These are phyloP conservation scores for Talaromyces rugulosus DNA, from an alignment of 2,329 filamentous ascomycete genomes.

Conservation along the genomic window DNA sequence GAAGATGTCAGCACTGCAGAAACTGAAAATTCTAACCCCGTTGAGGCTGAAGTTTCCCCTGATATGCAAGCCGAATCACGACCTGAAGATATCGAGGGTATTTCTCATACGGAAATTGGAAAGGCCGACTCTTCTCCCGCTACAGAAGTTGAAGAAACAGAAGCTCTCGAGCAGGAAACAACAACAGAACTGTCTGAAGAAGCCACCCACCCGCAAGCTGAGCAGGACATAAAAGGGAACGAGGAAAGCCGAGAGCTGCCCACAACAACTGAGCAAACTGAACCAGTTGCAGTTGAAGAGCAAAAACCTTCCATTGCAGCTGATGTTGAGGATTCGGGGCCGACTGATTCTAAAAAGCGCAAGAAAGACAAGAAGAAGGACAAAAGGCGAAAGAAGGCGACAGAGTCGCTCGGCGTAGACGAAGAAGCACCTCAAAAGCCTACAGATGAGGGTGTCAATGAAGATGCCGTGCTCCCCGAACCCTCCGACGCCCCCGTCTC, in stretches of 20 bases:
- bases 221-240: not conserved
- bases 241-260: not conserved
- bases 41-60: not conserved
- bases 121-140: not conserved
- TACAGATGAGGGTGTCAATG: not conserved
- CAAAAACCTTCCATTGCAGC: not conserved
- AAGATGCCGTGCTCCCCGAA: not conserved
- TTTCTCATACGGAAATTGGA: not conserved
- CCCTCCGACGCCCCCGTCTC: not conserved
- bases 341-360: slow-evolving; percentile 17
- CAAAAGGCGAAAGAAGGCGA: slow-evolving; percentile 14
- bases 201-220: not conserved
- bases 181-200: not conserved
- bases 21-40: not conserved
- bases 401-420: slow-evolving; percentile 18
- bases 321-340: not conserved
- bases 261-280: not conserved
- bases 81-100: not conserved
- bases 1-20: not conserved
- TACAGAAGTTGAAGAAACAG: not conserved
- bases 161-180: not conserved
- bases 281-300: not conserved
- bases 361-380: slow-evolving; percentile 36
- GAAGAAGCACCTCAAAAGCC: slow-evolving; percentile 15
- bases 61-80: not conserved